Evolutionary conservation across 1,284 basidiomycete genomes (phyloP), one percentile per base, ranked within the genome.

Genomic region (Meripilus lineatus): DNA sequence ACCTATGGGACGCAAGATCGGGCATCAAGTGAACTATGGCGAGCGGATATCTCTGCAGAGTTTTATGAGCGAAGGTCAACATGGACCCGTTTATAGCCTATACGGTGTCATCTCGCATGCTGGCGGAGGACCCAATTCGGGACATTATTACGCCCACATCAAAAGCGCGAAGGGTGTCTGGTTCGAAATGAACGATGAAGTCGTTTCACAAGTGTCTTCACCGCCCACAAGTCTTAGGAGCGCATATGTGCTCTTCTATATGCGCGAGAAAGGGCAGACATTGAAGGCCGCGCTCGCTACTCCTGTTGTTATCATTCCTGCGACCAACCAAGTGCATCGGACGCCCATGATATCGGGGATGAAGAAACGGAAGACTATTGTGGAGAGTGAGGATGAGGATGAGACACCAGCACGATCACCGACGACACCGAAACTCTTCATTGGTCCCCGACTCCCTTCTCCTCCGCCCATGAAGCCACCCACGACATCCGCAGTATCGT

Each of bases 161-260:
- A 89, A 83, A 58, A 76, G 79, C 36, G 76, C 74, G 17, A 71
- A 77, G 26, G 86, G 84, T 3, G 69, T 68, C 44, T 98, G 94
- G 93, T 87, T 79, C 64, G 81, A 92, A 65, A 94, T 94, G 83
- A 96, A 99, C 67, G 96, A 99, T 66, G 91, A 93, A 32, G 71
- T 72, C 32, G 85, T 93, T 30, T 72, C 72, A 25, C 57, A 66
- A 40, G 46, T 66, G 51, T 50, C 57, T 20, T 52, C 61, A 15
- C 55, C 72, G 5, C 81, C 84, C 4, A 66, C 81, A 22, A 70
- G 71, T 48, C 76, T 84, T 66, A 87, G 83, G 64, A 91, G 80
- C 53, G 96, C 95, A 40, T 99, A 99, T 57, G 78, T 98, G 46
- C 72, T 99, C 40, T 95, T 95, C 67, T 99, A 99, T 64, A 75